Base-by-base conservation (phyloP, 257 asterid genomes). In the Lantana camara region DNA sequence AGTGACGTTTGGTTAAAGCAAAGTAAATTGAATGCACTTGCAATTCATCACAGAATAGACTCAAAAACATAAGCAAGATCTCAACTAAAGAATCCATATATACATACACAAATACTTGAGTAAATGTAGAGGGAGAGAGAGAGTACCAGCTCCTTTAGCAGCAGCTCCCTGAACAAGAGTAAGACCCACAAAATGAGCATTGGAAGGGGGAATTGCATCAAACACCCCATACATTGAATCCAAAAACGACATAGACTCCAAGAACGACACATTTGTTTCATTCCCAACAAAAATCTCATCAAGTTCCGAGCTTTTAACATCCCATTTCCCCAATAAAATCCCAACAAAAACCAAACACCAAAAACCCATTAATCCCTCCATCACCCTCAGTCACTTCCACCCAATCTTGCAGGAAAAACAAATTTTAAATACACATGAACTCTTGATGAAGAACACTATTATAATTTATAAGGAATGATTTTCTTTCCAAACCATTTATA, bases 81-180 rank as follows among this genome's bases (percentile, higher is more conserved):
- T 12, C 32, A 73, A 23, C 13, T 13, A 50, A 20, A 56, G 34
- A 71, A 59, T 35, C 49, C 5, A 42, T 30, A 55, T 0, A 44
- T 44, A 41, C 16, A 12, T 41, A 35, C 7, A 7, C 11, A 9
- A 62, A 20, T 32, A 14, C 21, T 21, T 15, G 9, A 5, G 29
- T 7, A 14, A 0, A n/a, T 16, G 32, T 27, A 14, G 20, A n/a
- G 14, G 66, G 9, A 69, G 21, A 53, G 55, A 42, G 57, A 74
- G 40, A 9, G 15, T 74, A 91, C 96, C 95, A 78, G 95, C 98
- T 67, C 90, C 95, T 81, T 76, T 83, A 49, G 90, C 86, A 58
- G 80, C 90, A 55, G 98, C 98, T 64, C 92, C 95, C 3, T 64
- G 86, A 72, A 91, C 69, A 65, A 91, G 86, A 60, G 96, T 78